Base-by-base conservation (phyloP, 345 rosid species). In the Balakata baccata region DNA sequence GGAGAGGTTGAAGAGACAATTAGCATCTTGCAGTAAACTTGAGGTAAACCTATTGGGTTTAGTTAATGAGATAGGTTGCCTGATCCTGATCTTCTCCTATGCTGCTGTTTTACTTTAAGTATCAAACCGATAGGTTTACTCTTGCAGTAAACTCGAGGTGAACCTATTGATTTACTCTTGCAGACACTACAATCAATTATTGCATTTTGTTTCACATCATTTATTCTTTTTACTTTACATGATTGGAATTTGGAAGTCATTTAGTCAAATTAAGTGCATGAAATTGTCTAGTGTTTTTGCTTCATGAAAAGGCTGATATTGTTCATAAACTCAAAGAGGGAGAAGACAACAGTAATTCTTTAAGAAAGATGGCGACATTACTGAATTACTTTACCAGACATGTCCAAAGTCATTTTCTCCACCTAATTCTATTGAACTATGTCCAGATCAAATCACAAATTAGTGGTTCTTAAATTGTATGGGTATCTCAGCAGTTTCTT, bases 1-100 rank as follows among this genome's bases (percentile, higher is more conserved):
- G 60, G 90, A 87, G 73, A 84, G 97, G 75, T 84, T 84, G 64
- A 83, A 71, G 56, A 87, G 86, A 77, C 88, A 86, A 73, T 75
- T 91, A 67, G 92, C 86, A 69, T 84, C 81, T 22, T 66, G 80
- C 68, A 82, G 81, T 78, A 90, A 89, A 71, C 87, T 92, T 51
- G 87, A 92, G 97, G 99, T 92, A 82, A 3, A 38, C 25, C 41
- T 12, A 3, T 13, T 51, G 62, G 67, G 41, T 16, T 9, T 58
- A 34, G 6, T n/a, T 49, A 47, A 25, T 7, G 20, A 47, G 53
- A 25, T 68, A 12, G 58, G 16, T 68, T 23, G 29, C n/a, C 20
- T 7, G 56, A 66, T 47, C 37, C n/a, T n/a, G n/a, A n/a, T n/a
- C n/a, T 50, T 25, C 11, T 17, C 10, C 8, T 9, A 16, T 18